Conservation (phyloP, 2,329 filamentous ascomycete species). For the Whalleya microplaca region DNA sequence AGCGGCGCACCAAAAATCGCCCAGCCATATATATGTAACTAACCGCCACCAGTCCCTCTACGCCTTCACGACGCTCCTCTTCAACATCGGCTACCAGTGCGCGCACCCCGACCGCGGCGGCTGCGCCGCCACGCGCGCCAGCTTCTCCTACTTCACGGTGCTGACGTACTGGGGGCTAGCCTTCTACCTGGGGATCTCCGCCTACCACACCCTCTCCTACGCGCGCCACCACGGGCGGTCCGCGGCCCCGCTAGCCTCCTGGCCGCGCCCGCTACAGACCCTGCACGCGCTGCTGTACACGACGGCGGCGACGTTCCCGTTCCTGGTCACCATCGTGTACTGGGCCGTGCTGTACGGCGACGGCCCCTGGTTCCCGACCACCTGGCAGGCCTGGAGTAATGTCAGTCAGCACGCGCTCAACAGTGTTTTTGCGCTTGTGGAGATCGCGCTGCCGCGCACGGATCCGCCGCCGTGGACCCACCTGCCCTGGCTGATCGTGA, state of each 20-base stretch:
- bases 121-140: conserved; percentile 51
- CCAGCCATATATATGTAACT: too few relatives aligned
- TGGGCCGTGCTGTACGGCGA: conserved; percentile 71
- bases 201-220: conserved; percentile 72
- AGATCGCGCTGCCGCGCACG: conserved; percentile 71
- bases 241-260: conserved; percentile 59
- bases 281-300: conserved; percentile 69
- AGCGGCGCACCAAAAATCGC: too few relatives aligned
- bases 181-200: conserved; percentile 74
- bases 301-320: conserved; percentile 64
- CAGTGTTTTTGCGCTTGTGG: conserved; percentile 72
- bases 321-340: conserved; percentile 73
- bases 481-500: conserved; percentile 67
- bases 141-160: conserved; percentile 83
- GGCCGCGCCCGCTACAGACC: conserved; percentile 65
- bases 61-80: conserved; percentile 69
- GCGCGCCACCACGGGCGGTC: conserved; percentile 54
- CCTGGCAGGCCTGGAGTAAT: conserved; percentile 66
- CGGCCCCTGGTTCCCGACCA: conserved; percentile 57
- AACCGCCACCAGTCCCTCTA: conserved; percentile 62
- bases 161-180: conserved; percentile 81
- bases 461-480: conserved; percentile 62
- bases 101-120: conserved; percentile 49
- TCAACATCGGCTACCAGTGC: conserved; percentile 69
- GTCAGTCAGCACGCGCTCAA: conserved; percentile 78